Conservation (phyloP, 225 moss, liverwort and hornwort species). For the Physcomitrium patens region DNA sequence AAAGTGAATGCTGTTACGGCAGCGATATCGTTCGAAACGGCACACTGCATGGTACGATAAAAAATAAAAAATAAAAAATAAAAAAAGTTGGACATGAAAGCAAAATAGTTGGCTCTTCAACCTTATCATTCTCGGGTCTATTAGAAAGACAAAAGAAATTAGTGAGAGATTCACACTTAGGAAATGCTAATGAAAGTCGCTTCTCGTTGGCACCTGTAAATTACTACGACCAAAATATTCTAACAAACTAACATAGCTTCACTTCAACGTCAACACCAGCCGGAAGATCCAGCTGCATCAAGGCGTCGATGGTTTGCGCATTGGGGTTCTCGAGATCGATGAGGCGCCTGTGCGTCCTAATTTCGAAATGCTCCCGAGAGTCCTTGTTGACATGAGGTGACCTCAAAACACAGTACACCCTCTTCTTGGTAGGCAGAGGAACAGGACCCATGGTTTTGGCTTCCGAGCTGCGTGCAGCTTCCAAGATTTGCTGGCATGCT, state of each 20-base stretch:
- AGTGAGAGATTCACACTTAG: constrained; percentile 18
- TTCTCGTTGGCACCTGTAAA: constrained; percentile 24
- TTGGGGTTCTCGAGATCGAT: constrained; percentile 96
- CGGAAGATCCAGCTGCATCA: constrained; percentile 97
- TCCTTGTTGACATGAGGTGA: constrained; percentile 96
- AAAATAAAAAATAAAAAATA: too few species aligned
- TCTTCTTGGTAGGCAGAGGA: constrained; percentile 88
- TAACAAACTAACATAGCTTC: constrained; percentile 37
- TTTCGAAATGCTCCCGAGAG: constrained; percentile 63
- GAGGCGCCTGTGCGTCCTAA: constrained; percentile 84
- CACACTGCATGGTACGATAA: neutral
- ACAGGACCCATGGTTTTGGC: constrained; percentile 93
- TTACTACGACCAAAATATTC: constrained; percentile 30
- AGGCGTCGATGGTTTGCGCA: constrained; percentile 90
- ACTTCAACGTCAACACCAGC: constrained; percentile 64
- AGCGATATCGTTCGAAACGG: neutral
- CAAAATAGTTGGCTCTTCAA: constrained; percentile 23
- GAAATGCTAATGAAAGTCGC: constrained; percentile 24
- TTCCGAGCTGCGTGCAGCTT: constrained; percentile 84
- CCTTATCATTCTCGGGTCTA: constrained; percentile 27
- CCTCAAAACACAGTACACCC: constrained; percentile 85
- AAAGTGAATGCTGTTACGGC: constrained; percentile 19
- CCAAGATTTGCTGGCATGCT: constrained; percentile 94
- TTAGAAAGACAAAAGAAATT: constrained; percentile 19
- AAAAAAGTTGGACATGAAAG: constrained; percentile 7